Percentiles rank a stretch among this genome's conserved stretches.
phyloP scores from a whole-genome alignment of 371 early-diverging fungal species.

The Syncephalastrum contaminatum region DNA sequence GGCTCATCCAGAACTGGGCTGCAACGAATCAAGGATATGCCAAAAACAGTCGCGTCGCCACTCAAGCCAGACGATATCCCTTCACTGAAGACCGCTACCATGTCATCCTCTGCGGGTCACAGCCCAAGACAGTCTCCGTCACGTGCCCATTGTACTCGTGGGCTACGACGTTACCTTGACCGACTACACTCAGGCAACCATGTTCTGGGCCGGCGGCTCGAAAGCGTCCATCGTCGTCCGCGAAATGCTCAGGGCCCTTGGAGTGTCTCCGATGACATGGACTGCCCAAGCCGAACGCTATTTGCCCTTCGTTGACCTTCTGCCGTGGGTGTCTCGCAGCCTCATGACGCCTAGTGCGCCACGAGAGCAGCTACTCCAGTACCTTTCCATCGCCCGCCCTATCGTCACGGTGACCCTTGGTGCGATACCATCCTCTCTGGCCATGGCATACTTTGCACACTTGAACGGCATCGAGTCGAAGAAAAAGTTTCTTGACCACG shows the following conservation, averaged over 20 bases:
- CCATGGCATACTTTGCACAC: slow-evolving; percentile 1
- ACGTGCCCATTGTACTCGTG: slow-evolving; percentile 1
- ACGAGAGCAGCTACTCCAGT: background rate
- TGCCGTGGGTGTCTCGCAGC: background rate
- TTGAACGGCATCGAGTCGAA: background rate
- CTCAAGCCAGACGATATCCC: no score
- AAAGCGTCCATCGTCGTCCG: no score
- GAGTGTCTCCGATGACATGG: no score
- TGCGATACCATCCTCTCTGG: background rate
- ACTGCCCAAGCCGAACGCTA: no score
- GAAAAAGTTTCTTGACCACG: background rate
- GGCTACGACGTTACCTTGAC: background rate
- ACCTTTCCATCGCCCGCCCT: background rate
- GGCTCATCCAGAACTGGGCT: background rate
- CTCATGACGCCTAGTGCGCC: background rate
- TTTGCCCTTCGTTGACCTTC: slow-evolving; percentile 6
- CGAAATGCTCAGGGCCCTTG: no score
- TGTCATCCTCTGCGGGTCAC: background rate
- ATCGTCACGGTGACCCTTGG: slow-evolving; percentile 4
- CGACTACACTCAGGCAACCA: background rate
- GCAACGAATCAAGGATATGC: no score
- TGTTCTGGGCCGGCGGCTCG: no score
- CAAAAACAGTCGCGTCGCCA: no score
- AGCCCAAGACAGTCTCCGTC: background rate
- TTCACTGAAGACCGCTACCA: no score